Evolutionary conservation across 345 rosid species (phyloP).

Genomic region (Dipteronia dyeriana): DNA sequence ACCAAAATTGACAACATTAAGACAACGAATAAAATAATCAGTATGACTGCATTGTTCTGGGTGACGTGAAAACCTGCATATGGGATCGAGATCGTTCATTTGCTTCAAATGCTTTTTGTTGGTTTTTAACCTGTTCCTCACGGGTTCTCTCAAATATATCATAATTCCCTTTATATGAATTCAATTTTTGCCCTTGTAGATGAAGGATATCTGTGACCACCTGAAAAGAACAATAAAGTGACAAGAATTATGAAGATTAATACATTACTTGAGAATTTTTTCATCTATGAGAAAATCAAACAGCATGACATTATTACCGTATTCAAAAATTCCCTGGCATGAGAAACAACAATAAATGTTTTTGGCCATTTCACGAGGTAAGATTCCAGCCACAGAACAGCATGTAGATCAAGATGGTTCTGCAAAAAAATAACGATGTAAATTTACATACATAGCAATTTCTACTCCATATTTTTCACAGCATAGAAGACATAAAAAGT

Average conservation of each 20-base stretch:
- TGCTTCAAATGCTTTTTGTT: constrained; percentile 88
- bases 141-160: constrained; percentile 88
- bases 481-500: constrained; percentile 11
- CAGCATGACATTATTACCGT: constrained; percentile 48
- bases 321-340: constrained; percentile 97
- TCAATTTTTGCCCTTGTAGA: constrained; percentile 81
- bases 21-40: neutral
- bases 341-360: constrained; percentile 95
- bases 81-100: constrained; percentile 80
- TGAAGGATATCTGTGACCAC: constrained; percentile 97
- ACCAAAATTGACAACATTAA: neutral
- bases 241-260: neutral
- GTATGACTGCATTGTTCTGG: neutral
- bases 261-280: neutral
- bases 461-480: constrained; percentile 1
- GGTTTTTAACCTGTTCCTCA: constrained; percentile 84
- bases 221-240: constrained; percentile 40
- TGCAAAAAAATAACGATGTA: constrained; percentile 40
- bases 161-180: constrained; percentile 81
- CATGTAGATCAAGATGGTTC: constrained; percentile 99
- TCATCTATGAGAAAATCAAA: constrained; percentile 6
- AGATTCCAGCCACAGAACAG: constrained; percentile 94
- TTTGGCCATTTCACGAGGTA: constrained; percentile 98
- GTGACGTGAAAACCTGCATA: constrained; percentile 74
- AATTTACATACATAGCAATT: constrained; percentile 13